Percentiles rank a stretch among this genome's conserved stretches.
Conservation (phyloP, 306 rosid species). For the Datisca glomerata region DNA sequence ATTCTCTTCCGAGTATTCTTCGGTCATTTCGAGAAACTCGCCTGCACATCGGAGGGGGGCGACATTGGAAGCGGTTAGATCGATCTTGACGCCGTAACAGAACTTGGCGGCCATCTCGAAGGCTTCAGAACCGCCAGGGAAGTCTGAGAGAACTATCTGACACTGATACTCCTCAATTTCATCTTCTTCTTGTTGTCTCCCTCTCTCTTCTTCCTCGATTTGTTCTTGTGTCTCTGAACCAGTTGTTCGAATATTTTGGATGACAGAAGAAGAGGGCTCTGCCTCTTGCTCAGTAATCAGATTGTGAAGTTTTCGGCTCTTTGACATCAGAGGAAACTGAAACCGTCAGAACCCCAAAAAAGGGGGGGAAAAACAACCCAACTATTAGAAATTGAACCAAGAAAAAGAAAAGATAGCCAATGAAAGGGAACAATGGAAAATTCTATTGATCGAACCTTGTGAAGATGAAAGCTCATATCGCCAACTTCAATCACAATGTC, state of each 20-base stretch:
- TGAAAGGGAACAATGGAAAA: neutral
- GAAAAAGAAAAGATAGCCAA: neutral
- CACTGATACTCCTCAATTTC: constrained; percentile 71
- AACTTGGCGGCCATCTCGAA: constrained; percentile 90
- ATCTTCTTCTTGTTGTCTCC: constrained; percentile 25
- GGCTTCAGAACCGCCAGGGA: constrained; percentile 82
- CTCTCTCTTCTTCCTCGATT: constrained; percentile 7
- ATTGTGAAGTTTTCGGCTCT: constrained; percentile 54
- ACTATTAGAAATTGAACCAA: constrained; percentile 11
- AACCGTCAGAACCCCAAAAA: constrained; percentile 1
- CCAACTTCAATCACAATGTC: constrained; percentile 84
- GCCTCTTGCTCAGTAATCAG: constrained; percentile 69
- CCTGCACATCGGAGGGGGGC: constrained; percentile 93
- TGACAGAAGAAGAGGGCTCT: constrained; percentile 18
- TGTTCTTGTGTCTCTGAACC: neutral
- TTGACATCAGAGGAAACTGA: constrained; percentile 95
- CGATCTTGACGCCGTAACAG: constrained; percentile 88
- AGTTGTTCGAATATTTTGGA: neutral
- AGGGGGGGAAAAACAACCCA: neutral
- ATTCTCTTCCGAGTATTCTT: constrained; percentile 73
- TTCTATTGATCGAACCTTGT: constrained; percentile 44
- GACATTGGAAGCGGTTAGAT: constrained; percentile 58
- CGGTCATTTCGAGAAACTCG: constrained; percentile 87
- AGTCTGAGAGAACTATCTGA: constrained; percentile 41
- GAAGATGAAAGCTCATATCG: constrained; percentile 90